These are phyloP conservation scores for Amanita molliuscula DNA, from an alignment of 768 basidiomycete species.

Conservation along the genomic window DNA sequence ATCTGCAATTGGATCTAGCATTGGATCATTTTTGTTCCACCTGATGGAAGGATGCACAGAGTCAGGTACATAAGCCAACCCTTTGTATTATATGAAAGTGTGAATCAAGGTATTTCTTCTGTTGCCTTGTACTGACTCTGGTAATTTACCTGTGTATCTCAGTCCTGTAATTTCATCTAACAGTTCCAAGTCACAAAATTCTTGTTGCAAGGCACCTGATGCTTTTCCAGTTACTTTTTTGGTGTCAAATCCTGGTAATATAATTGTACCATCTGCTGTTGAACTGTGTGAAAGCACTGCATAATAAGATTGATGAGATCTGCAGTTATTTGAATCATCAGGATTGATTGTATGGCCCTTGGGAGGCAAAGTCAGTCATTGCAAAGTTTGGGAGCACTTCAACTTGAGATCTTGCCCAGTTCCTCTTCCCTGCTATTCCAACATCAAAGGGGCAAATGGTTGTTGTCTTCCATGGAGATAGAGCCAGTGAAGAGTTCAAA, in stretches of 20 bases:
- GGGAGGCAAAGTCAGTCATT: not conserved
- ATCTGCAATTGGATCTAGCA: not conserved
- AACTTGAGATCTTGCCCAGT: not conserved
- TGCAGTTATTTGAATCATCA: too few species aligned
- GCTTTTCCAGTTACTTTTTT: conserved; percentile 16
- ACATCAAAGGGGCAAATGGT: too few species aligned
- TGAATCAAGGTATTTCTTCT: not conserved
- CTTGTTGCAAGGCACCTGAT: conserved; percentile 17
- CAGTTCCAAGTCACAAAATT: conserved; percentile 24
- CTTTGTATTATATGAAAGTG: too few species aligned
- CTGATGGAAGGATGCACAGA: not conserved
- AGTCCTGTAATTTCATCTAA: conserved; percentile 20
- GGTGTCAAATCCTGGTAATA: conserved; percentile 17
- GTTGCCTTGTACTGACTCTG: not conserved
- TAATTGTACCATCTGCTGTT: conserved; percentile 18
- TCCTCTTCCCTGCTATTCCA: too few species aligned
- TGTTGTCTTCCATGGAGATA: too few species aligned
- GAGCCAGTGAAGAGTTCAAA: too few species aligned
- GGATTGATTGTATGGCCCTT: not conserved
- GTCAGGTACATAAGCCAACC: too few species aligned
- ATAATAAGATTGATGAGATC: too few species aligned
- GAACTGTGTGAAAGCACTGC: conserved; percentile 16
- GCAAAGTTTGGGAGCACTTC: not conserved
- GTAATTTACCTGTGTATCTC: not conserved
- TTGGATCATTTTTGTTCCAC: not conserved